These are phyloP conservation scores for Barnettozyma salicaria DNA, from an alignment of 805 yeast genomes.

Conservation along the genomic window DNA sequence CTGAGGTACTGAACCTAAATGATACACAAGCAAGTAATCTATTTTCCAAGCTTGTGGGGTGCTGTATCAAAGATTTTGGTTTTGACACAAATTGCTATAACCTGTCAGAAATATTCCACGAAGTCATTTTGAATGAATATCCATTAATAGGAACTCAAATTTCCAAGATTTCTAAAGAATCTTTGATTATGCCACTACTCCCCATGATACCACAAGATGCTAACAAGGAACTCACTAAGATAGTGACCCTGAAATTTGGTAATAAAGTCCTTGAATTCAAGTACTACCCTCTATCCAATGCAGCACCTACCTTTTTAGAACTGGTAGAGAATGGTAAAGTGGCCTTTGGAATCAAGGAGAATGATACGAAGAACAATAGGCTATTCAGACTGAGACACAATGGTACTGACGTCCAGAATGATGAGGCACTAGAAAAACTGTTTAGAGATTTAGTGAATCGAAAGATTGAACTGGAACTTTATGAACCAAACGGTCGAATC, in stretches of 20 bases:
- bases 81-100: conserved; percentile 63
- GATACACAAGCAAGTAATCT: conserved; percentile 51
- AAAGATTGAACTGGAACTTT: conserved; percentile 17
- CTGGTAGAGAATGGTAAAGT: conserved; percentile 69
- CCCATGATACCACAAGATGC: conserved; percentile 34
- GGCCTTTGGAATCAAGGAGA: conserved; percentile 42
- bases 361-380: conserved; percentile 10
- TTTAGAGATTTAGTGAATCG: conserved; percentile 16
- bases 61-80: conserved; percentile 73
- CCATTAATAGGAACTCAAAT: conserved; percentile 51
- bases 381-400: conserved; percentile 16
- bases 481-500: conserved; percentile 17
- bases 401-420: conserved; percentile 15
- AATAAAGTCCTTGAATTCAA: conserved; percentile 55
- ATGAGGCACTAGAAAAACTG: conserved; percentile 15
- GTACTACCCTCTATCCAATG: conserved; percentile 56
- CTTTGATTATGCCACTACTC: conserved; percentile 20
- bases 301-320: conserved; percentile 78
- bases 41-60: conserved; percentile 56
- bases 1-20: conserved; percentile 29
- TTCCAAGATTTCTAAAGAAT: conserved; percentile 21
- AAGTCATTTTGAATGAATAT: conserved; percentile 52
- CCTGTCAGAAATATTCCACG: conserved; percentile 62
- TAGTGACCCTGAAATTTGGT: conserved; percentile 45
- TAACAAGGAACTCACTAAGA: conserved; percentile 30